A percentile compares a stretch with the other conserved stretches of the same genome.
Conservation (phyloP, 345 rosid species). For the Durio zibethinus region DNA sequence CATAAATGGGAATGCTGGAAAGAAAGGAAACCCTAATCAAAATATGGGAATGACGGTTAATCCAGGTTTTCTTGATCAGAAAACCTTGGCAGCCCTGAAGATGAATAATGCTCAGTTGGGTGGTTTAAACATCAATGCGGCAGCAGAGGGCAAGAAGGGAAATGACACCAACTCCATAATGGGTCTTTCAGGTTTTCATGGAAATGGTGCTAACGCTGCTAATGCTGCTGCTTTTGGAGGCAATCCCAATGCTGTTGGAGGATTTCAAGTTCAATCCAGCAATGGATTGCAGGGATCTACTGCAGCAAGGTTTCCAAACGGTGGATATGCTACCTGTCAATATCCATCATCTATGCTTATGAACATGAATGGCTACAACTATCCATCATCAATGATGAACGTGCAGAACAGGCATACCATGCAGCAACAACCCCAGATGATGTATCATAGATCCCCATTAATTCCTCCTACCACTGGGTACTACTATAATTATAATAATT, state of each 20-base stretch:
- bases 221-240: conserved; percentile 25
- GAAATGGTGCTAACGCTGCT: conserved; percentile 20
- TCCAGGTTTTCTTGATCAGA: conserved; percentile 40
- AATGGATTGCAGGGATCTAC: conserved; percentile 34
- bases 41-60: conserved; percentile 32
- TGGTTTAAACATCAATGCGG: conserved; percentile 24
- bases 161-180: conserved; percentile 49
- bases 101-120: conserved; percentile 40
- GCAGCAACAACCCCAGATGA: conserved; percentile 61
- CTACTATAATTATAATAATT: conserved; percentile 31
- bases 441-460: conserved; percentile 56
- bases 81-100: conserved; percentile 51
- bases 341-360: conserved; percentile 38
- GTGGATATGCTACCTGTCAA: conserved; percentile 29
- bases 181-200: conserved; percentile 46
- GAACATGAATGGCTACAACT: conserved; percentile 47
- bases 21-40: conserved; percentile 58
- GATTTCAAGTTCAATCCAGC: conserved; percentile 32
- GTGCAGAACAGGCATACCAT: conserved; percentile 43
- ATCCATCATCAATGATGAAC: conserved; percentile 38
- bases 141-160: conserved; percentile 30
- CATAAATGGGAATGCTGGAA: conserved; percentile 38
- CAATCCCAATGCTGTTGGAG: conserved; percentile 33
- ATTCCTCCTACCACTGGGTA: conserved; percentile 60
- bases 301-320: conserved; percentile 25